These are phyloP conservation scores for Fusarium cicatricum DNA, from an alignment of 2,329 filamentous ascomycete species.

Conservation along the genomic window DNA sequence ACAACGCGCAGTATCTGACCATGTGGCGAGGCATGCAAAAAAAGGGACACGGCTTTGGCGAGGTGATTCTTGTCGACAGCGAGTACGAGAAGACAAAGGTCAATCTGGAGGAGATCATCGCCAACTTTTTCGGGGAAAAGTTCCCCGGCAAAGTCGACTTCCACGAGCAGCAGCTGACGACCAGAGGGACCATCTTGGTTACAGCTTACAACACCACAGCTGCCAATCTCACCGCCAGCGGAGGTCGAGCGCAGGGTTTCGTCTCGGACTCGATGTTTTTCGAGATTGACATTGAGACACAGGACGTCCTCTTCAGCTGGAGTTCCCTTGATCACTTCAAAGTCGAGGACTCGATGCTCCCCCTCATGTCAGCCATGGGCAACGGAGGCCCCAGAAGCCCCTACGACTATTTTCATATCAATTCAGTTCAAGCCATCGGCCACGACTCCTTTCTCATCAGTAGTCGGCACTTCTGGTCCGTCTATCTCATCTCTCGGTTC, in stretches of 20 bases:
- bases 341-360: conserved; percentile 21
- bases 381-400: conserved; percentile 16
- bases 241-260: conserved; percentile 26
- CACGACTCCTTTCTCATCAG: conserved; percentile 36
- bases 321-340: conserved; percentile 48
- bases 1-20: conserved; percentile 44
- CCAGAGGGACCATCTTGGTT: conserved; percentile 35
- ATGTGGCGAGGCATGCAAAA: conserved; percentile 41
- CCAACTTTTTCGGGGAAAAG: background rate
- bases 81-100: conserved; percentile 37
- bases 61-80: conserved; percentile 43
- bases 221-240: conserved; percentile 25
- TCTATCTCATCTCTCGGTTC: conserved; percentile 31
- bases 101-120: conserved; percentile 16
- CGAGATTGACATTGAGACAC: conserved; percentile 53
- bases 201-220: conserved; percentile 38
- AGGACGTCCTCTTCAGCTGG: conserved; percentile 52
- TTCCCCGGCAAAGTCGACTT: conserved; percentile 28
- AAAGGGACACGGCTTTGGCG: conserved; percentile 44
- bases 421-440: conserved; percentile 35
- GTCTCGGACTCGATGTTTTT: conserved; percentile 48
- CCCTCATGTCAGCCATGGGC: conserved; percentile 14
- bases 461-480: conserved; percentile 35
- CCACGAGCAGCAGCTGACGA: conserved; percentile 36
- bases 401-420: conserved; percentile 41